Percentiles rank a stretch among this genome's conserved stretches.
Evolutionary conservation across 1,284 basidiomycete species (phyloP).

Genomic region (Mycosarcoma maydis): DNA sequence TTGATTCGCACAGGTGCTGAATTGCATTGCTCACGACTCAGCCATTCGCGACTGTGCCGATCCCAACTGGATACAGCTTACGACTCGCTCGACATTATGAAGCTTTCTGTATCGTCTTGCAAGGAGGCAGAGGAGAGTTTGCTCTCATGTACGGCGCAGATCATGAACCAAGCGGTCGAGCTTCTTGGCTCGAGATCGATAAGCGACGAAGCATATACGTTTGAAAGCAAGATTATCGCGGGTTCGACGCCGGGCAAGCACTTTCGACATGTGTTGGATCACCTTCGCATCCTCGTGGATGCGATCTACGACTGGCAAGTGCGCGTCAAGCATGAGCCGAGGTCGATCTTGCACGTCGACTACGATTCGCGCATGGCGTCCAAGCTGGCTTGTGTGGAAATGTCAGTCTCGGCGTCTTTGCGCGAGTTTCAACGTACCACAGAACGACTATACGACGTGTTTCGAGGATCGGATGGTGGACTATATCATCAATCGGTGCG

Average conservation of each 20-base stretch:
- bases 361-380: slow-evolving; percentile 52
- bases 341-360: slow-evolving; percentile 34
- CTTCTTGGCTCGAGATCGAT: slow-evolving; percentile 42
- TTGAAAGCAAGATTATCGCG: slow-evolving; percentile 41
- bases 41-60: no score
- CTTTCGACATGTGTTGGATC: slow-evolving; percentile 57
- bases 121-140: slow-evolving; percentile 49
- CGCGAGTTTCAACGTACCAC: slow-evolving; percentile 40
- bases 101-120: slow-evolving; percentile 15
- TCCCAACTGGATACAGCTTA: not conserved
- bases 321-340: not conserved
- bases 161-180: slow-evolving; percentile 51
- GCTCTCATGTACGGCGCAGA: slow-evolving; percentile 51
- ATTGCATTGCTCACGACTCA: no score
- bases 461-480: slow-evolving; percentile 30
- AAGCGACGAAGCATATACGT: slow-evolving; percentile 30
- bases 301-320: slow-evolving; percentile 36
- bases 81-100: slow-evolving; percentile 6
- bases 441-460: slow-evolving; percentile 28
- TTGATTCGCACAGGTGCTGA: no score
- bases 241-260: slow-evolving; percentile 57
- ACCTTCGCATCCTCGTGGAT: slow-evolving; percentile 53
- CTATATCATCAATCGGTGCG: slow-evolving; percentile 30
- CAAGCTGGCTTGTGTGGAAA: slow-evolving; percentile 41
- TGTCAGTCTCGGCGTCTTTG: slow-evolving; percentile 32